phyloP scores from a whole-genome alignment of 1,284 basidiomycete genomes.

The Irpex sp. region DNA sequence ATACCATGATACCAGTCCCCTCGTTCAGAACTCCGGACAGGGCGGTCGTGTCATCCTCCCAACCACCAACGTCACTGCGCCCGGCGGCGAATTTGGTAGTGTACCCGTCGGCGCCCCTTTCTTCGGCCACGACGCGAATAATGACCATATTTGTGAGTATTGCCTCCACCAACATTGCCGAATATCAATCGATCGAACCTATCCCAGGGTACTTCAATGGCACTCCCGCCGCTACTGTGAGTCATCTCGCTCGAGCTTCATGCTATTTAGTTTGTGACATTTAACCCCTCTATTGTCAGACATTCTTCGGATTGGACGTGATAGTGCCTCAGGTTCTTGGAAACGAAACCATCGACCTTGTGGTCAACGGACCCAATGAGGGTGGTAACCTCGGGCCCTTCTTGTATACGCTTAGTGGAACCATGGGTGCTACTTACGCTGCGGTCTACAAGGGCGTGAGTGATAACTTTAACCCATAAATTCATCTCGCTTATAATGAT shows the following conservation, averaged over 20 bases:
- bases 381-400: conserved; percentile 26
- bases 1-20: conserved; percentile 17
- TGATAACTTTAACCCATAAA: background rate
- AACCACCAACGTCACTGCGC: conserved; percentile 24
- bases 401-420: conserved; percentile 26
- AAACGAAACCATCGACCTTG: conserved; percentile 21
- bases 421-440: conserved; percentile 25
- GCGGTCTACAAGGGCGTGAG: conserved; percentile 26
- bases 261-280: background rate
- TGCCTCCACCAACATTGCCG: background rate
- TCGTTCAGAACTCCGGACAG: conserved; percentile 27
- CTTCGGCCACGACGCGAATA: conserved; percentile 23
- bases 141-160: conserved; percentile 23
- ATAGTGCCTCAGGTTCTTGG: conserved; percentile 23
- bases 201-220: conserved; percentile 27
- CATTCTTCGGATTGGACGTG: conserved; percentile 24
- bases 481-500: too few species aligned
- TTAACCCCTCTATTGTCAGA: conserved; percentile 10
- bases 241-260: background rate
- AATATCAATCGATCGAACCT: background rate
- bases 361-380: conserved; percentile 28
- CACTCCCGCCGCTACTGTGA: conserved; percentile 24
- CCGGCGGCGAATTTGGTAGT: conserved; percentile 26
- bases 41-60: conserved; percentile 28
- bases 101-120: conserved; percentile 25